A percentile compares a stretch with the other conserved stretches of the same genome.
Evolutionary conservation across 208 protist species (phyloP).

Genomic region (Chromosphaera perkinsii): DNA sequence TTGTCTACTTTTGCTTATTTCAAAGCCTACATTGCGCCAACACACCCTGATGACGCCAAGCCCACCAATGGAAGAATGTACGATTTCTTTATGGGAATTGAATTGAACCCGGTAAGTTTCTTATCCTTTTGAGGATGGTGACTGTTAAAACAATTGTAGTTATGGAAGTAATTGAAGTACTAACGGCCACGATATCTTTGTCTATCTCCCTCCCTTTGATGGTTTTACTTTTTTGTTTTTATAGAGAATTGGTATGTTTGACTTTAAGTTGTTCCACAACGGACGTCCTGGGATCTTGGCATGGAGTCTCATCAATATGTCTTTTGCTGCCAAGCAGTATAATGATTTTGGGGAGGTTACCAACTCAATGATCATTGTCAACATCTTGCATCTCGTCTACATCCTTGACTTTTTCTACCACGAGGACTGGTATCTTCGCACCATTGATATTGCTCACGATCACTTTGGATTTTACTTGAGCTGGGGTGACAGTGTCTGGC

Average conservation of each 20-base stretch:
- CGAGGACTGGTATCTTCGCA: slow-evolving; percentile 65
- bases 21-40: slow-evolving; percentile 17
- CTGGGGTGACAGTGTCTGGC: slow-evolving; percentile 85
- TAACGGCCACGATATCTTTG: too few relatives aligned
- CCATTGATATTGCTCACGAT: slow-evolving; percentile 90
- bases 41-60: slow-evolving; percentile 12
- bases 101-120: slow-evolving; percentile 17
- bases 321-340: slow-evolving; percentile 19
- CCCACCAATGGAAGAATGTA: not conserved
- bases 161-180: too few relatives aligned
- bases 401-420: slow-evolving; percentile 81
- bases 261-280: slow-evolving; percentile 19
- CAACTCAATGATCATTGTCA: slow-evolving; percentile 22
- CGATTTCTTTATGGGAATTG: slow-evolving; percentile 20
- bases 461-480: slow-evolving; percentile 89
- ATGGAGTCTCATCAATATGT: slow-evolving; percentile 19
- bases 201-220: too few relatives aligned
- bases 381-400: slow-evolving; percentile 60
- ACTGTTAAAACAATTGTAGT: too few relatives aligned
- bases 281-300: slow-evolving; percentile 17
- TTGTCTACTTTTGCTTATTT: slow-evolving; percentile 5
- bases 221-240: too few relatives aligned
- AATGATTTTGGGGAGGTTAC: not conserved
- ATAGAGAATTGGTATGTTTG: slow-evolving; percentile 12
- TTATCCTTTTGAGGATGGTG: too few relatives aligned